Evolutionary conservation across 805 yeast species (phyloP).

Genomic region (Saccharomycodes ludwigii): DNA sequence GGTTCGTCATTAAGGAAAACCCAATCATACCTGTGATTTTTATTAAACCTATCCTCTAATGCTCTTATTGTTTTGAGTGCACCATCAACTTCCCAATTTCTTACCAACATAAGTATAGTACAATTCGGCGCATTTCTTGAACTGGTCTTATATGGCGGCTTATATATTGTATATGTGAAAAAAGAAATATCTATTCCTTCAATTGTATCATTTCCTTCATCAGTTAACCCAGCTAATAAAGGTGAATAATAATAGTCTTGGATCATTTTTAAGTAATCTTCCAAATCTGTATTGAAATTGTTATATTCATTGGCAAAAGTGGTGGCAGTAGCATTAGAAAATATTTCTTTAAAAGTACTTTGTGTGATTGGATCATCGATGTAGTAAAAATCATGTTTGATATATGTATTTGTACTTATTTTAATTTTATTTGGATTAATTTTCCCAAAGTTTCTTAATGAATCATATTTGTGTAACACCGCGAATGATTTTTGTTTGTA

Average conservation of each 20-base stretch:
- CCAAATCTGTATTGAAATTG: background rate
- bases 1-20: slow-evolving; percentile 66
- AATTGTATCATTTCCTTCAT: slow-evolving; percentile 3
- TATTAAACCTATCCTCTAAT: slow-evolving; percentile 64
- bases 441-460: slow-evolving; percentile 5
- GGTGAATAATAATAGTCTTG: too few relatives aligned
- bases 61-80: slow-evolving; percentile 69
- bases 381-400: too few relatives aligned
- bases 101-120: slow-evolving; percentile 72
- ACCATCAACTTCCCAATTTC: slow-evolving; percentile 67
- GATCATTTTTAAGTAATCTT: too few relatives aligned
- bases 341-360: background rate
- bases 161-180: slow-evolving; percentile 25
- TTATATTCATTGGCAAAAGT: background rate
- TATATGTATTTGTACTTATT: too few relatives aligned
- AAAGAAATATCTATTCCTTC: slow-evolving; percentile 17
- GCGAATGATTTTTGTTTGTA: slow-evolving; percentile 10
- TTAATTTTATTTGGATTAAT: too few relatives aligned
- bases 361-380: too few relatives aligned
- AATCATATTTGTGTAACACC: slow-evolving; percentile 11
- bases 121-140: slow-evolving; percentile 53
- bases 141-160: slow-evolving; percentile 22
- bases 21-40: slow-evolving; percentile 60
- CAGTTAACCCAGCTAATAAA: slow-evolving; percentile 8
- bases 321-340: background rate